These are phyloP conservation scores for Metahyphopichia silvanorum DNA, from an alignment of 805 yeast genomes.

Conservation along the genomic window DNA sequence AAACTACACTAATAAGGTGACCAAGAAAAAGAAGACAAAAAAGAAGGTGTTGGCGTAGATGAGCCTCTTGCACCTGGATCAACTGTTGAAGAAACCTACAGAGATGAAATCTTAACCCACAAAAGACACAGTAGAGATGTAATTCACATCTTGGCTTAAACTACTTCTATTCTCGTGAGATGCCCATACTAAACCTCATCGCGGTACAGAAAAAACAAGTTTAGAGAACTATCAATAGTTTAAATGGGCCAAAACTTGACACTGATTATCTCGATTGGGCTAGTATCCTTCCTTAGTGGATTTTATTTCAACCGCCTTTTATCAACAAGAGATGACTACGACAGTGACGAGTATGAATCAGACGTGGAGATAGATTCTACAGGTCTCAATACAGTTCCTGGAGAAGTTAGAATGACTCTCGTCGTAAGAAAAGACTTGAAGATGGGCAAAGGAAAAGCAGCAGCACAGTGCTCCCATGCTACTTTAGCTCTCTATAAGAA, in stretches of 20 bases:
- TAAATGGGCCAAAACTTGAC: too few relatives aligned
- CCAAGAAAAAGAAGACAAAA: slow-evolving; percentile 45
- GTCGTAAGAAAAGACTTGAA: slow-evolving; percentile 84
- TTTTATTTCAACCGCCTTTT: slow-evolving; percentile 21
- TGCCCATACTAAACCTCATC: too few relatives aligned
- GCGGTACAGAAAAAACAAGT: too few relatives aligned
- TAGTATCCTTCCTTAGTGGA: slow-evolving; percentile 37
- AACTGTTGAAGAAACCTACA: too few relatives aligned
- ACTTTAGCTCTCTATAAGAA: slow-evolving; percentile 82
- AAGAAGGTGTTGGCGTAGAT: slow-evolving; percentile 41
- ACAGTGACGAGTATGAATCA: slow-evolving; percentile 46
- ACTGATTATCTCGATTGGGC: too few relatives aligned
- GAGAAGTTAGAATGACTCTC: slow-evolving; percentile 83
- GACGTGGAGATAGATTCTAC: slow-evolving; percentile 56
- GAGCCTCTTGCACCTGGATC: too few relatives aligned
- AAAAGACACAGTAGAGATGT: too few relatives aligned
- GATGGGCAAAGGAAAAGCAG: slow-evolving; percentile 94
- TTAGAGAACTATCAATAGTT: too few relatives aligned
- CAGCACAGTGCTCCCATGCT: slow-evolving; percentile 99
- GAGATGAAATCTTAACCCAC: too few relatives aligned
- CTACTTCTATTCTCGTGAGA: background rate
- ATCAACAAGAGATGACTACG: slow-evolving; percentile 1
- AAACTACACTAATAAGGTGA: slow-evolving; percentile 39
- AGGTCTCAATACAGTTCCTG: slow-evolving; percentile 62
- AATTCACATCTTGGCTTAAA: too few relatives aligned